These are phyloP conservation scores for Verticillium dahliae DNA, from an alignment of 2,329 filamentous ascomycete species.

Conservation along the genomic window DNA sequence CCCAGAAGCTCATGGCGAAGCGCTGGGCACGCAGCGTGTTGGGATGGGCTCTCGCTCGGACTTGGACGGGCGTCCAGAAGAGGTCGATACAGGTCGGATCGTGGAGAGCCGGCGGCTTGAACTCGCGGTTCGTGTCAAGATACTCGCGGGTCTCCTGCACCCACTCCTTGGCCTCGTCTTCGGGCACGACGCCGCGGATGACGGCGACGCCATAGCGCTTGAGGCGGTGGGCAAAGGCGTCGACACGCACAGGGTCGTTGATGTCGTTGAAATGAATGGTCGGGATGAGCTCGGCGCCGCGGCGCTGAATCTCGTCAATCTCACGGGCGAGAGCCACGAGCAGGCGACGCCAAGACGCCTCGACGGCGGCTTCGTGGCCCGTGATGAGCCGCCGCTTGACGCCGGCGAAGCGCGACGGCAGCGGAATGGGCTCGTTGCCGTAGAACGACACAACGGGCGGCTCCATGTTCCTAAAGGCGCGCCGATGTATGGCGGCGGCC, in stretches of 20 bases:
- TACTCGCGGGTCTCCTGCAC: constrained; percentile 48
- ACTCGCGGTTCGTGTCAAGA: constrained; percentile 37
- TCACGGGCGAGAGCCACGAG: constrained; percentile 28
- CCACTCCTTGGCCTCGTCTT: constrained; percentile 26
- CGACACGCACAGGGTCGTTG: constrained; percentile 15
- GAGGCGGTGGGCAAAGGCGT: constrained; percentile 19
- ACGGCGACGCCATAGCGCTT: constrained; percentile 23
- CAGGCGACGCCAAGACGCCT: constrained; percentile 31
- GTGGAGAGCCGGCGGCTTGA: constrained; percentile 45
- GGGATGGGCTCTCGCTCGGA: constrained; percentile 30
- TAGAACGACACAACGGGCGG: constrained; percentile 48
- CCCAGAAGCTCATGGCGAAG: constrained; percentile 48
- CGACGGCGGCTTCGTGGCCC: constrained; percentile 28
- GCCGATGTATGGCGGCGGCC: constrained; percentile 6
- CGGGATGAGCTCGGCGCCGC: constrained; percentile 30
- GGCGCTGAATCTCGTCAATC: constrained; percentile 26
- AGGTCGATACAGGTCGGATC: constrained; percentile 67
- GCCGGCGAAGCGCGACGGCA: constrained; percentile 31
- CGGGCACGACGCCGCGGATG: constrained; percentile 22
- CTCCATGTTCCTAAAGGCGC: constrained; percentile 12
- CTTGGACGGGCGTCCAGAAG: constrained; percentile 42
- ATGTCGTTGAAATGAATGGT: constrained; percentile 33
- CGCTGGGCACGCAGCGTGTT: constrained; percentile 32
- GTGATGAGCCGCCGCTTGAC: constrained; percentile 31
- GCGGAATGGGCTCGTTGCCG: constrained; percentile 38